Percentiles rank a stretch among this genome's conserved stretches.
Conservation (phyloP, 352 stramenopile genomes). For the Globisporangium mamillatum region DNA sequence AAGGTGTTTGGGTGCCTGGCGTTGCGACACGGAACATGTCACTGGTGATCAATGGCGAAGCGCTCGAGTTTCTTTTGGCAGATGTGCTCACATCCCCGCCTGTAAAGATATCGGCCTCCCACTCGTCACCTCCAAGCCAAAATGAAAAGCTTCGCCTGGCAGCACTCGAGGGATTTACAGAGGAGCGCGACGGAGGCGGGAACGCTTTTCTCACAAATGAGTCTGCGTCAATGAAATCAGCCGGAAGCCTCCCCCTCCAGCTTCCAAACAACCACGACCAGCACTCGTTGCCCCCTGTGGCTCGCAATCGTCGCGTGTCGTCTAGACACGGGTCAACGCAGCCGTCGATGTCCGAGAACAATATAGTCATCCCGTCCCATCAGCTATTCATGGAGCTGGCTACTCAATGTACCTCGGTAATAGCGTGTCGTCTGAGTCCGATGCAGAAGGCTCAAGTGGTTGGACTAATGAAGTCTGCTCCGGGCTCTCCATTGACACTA, state of each 20-base stretch:
- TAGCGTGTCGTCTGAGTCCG: conserved; percentile 86
- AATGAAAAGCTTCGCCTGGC: conserved; percentile 15
- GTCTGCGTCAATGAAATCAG: conserved; percentile 51
- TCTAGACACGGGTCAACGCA: conserved; percentile 44
- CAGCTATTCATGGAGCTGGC: conserved; percentile 83
- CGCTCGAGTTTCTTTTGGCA: conserved; percentile 65
- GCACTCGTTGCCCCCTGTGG: conserved; percentile 4
- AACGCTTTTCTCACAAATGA: conserved; percentile 28
- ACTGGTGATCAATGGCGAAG: conserved; percentile 81
- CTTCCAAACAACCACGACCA: conserved; percentile 13
- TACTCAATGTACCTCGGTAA: conserved; percentile 81
- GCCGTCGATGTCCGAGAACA: conserved; percentile 24
- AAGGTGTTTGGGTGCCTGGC: conserved; percentile 76
- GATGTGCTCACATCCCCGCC: conserved; percentile 26
- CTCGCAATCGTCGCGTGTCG: conserved; percentile 19
- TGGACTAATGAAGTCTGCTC: conserved; percentile 88
- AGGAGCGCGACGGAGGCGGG: conserved; percentile 18
- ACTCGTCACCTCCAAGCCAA: conserved; percentile 5
- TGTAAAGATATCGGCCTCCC: not conserved
- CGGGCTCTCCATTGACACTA: conserved; percentile 83
- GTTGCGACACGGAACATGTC: conserved; percentile 71
- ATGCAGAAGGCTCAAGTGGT: conserved; percentile 94
- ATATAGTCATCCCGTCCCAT: conserved; percentile 32
- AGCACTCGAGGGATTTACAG: conserved; percentile 25
- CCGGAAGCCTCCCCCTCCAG: conserved; percentile 36